A percentile compares a stretch with the other conserved stretches of the same genome.
Evolutionary conservation across 192 early-diverging fungal species (phyloP).

Genomic region (Radiomyces spectabilis): DNA sequence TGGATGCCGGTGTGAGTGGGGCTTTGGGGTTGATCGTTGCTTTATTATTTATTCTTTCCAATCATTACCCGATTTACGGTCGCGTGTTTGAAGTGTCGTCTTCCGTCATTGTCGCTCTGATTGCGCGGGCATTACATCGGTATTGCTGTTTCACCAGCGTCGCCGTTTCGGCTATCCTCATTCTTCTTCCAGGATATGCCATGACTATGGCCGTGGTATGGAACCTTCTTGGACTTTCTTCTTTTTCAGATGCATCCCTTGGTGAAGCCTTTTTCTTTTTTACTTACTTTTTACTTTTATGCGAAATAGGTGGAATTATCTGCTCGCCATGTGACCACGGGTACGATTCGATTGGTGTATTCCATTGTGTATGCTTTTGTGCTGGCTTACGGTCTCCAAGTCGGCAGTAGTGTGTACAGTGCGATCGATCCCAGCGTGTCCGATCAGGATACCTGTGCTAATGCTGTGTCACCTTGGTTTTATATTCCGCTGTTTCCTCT

Average conservation of each 20-base stretch:
- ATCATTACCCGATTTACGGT: conserved; percentile 51
- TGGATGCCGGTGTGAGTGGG: conserved; percentile 38
- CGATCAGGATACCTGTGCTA: conserved; percentile 8
- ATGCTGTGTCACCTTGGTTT: conserved; percentile 19
- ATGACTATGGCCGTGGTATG: conserved; percentile 68
- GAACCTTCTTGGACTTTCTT: neutral
- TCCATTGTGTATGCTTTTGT: conserved; percentile 64
- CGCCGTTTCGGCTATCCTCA: conserved; percentile 33
- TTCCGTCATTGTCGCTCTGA: conserved; percentile 22
- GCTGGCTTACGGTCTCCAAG: conserved; percentile 65
- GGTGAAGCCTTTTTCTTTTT: neutral
- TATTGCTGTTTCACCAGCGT: conserved; percentile 27
- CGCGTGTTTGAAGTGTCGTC: conserved; percentile 52
- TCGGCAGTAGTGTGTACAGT: conserved; percentile 24
- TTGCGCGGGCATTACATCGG: conserved; percentile 14
- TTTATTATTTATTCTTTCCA: conserved; percentile 49
- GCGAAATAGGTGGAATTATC: conserved; percentile 63
- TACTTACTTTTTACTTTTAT: neutral
- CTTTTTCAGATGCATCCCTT: neutral
- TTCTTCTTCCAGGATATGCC: conserved; percentile 68
- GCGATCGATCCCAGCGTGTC: conserved; percentile 13
- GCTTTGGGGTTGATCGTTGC: conserved; percentile 53
- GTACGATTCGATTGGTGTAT: conserved; percentile 43
- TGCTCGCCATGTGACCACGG: conserved; percentile 80
- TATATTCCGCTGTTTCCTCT: conserved; percentile 37